phyloP scores from a whole-genome alignment of 2,329 filamentous ascomycete species.

The Zymoseptoria brevis region DNA sequence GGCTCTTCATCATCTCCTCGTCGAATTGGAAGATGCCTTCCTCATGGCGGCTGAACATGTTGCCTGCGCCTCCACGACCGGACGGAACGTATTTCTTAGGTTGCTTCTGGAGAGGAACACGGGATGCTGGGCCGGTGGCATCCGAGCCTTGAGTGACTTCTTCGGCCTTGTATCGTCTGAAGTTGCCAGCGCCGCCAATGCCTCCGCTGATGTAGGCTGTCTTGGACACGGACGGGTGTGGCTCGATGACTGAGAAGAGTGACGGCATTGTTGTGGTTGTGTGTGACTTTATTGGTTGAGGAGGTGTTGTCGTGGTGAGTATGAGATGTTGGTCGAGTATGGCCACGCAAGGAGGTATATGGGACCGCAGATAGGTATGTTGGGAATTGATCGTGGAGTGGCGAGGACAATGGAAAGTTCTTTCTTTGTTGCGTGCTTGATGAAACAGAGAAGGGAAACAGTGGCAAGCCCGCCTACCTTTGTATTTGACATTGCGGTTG shows the following conservation, averaged over 20 bases:
- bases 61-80: slow-evolving; percentile 53
- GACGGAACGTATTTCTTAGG: slow-evolving; percentile 48
- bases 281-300: slow-evolving; percentile 3
- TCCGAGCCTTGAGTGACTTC: slow-evolving; percentile 43
- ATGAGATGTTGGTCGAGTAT: background rate
- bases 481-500: background rate
- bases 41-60: slow-evolving; percentile 45
- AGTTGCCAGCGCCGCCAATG: slow-evolving; percentile 53
- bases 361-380: background rate
- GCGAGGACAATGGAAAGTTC: background rate
- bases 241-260: slow-evolving; percentile 51
- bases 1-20: slow-evolving; percentile 53
- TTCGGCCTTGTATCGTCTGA: slow-evolving; percentile 47
- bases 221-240: slow-evolving; percentile 51
- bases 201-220: slow-evolving; percentile 44
- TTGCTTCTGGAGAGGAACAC: slow-evolving; percentile 40
- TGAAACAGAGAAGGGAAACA: background rate
- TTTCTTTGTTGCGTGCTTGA: background rate
- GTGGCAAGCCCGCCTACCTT: background rate
- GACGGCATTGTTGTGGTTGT: slow-evolving; percentile 23
- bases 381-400: background rate
- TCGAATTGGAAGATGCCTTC: slow-evolving; percentile 61
- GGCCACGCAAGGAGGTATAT: background rate
- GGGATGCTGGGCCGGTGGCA: slow-evolving; percentile 41
- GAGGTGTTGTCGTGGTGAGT: slow-evolving; percentile 7